Evolutionary conservation across 2,329 filamentous ascomycete species (phyloP), one percentile per base, ranked within the genome.

Genomic region (Chaetoscypha palmicola): DNA sequence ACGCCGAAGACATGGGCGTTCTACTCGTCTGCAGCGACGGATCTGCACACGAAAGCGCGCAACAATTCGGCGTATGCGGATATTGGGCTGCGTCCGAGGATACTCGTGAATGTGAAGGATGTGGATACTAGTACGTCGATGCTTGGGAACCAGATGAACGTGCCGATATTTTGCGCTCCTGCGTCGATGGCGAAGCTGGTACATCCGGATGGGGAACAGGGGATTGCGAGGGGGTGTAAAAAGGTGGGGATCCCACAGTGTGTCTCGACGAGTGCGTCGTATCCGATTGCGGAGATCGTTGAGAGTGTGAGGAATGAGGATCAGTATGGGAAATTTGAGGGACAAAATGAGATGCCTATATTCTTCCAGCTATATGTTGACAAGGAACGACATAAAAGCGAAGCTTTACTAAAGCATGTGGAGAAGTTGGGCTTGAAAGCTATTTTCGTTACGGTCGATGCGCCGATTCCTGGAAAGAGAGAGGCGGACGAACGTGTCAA

Each of bases 1-100:
- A 69, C 70, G 7, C 69, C 72, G 17, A 84, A 85, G 56, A 75
- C 79, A n/a, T 83, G 77, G 77, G 81, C 80, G 0, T 85, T 83
- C 56, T 76, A 80, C 57, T 81, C 77, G 16, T 81, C 77, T 7
- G 81, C 79, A 2, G 76, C 80, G 9, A 83, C 78, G 4, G 81
- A 97, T 64, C 71, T 89, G 17, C 71, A 71, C 54, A 76, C 81
- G 28, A 75, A 79, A 37, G 65, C 65, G 17, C 68, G 71, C 38
- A 85, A 84, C 58, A 68, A 65, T 19, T 66, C 69, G 0, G 66
- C 70, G 48, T 80, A 79, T 53, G 64, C 69, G 31, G 62, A 69
- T 20, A 79, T 83, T 50, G 69, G 69, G 60, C 69, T 84, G 4
- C 73, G 80, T 0, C 79, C 78, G 0, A 69, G 77, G 16, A 68